Percentiles rank a stretch among this genome's conserved stretches.
phyloP scores from a whole-genome alignment of 345 rosid genomes.

The Cardiospermum halicacabum region DNA sequence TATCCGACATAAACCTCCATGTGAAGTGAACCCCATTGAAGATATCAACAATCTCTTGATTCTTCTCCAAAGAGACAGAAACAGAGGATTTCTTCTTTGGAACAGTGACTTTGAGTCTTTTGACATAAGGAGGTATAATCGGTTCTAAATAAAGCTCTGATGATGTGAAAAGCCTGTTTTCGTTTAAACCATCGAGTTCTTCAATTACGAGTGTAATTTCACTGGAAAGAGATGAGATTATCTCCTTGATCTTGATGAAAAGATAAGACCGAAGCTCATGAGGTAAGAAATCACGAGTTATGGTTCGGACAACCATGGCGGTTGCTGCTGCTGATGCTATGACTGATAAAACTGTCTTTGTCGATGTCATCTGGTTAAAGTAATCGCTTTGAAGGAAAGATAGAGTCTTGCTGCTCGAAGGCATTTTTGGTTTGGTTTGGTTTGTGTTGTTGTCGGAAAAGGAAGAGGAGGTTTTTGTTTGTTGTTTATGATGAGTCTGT shows the following conservation, averaged over 20 bases:
- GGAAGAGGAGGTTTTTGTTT: background rate
- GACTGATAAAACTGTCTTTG: slow-evolving; percentile 26
- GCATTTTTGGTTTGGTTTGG: too few relatives aligned
- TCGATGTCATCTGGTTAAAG: slow-evolving; percentile 20
- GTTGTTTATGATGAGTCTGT: too few relatives aligned
- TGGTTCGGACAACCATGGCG: slow-evolving; percentile 29
- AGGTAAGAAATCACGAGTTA: slow-evolving; percentile 27
- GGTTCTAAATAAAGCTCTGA: slow-evolving; percentile 37
- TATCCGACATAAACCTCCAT: slow-evolving; percentile 22
- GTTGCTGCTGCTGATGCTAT: slow-evolving; percentile 36
- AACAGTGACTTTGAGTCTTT: slow-evolving; percentile 16
- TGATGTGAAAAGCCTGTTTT: slow-evolving; percentile 31
- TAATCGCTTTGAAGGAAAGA: background rate
- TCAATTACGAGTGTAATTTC: slow-evolving; percentile 30
- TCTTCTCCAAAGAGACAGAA: slow-evolving; percentile 17
- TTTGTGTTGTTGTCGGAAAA: too few relatives aligned
- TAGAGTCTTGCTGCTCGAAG: background rate
- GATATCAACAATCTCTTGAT: slow-evolving; percentile 24
- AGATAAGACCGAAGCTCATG: slow-evolving; percentile 29
- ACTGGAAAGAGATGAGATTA: slow-evolving; percentile 17
- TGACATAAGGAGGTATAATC: slow-evolving; percentile 18
- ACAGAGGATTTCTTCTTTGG: slow-evolving; percentile 17
- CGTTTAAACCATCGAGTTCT: slow-evolving; percentile 30
- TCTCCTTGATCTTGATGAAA: slow-evolving; percentile 10
- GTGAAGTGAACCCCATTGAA: slow-evolving; percentile 29